Conservation (phyloP, 2,329 filamentous ascomycete species). For the Exophiala lecanii-corni region DNA sequence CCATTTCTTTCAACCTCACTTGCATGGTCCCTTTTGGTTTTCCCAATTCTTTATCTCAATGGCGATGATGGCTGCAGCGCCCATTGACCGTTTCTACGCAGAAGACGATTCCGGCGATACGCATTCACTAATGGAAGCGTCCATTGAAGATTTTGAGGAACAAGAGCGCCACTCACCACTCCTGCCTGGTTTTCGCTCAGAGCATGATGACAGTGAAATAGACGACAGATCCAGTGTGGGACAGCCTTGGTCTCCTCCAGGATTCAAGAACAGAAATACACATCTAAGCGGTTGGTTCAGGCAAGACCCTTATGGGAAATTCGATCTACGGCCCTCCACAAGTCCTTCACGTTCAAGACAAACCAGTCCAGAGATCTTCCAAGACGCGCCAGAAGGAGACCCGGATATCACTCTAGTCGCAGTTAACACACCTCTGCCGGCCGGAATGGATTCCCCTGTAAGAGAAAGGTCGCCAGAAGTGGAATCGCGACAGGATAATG, state of each 20-base stretch:
- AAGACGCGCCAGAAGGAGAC: conserved; percentile 50
- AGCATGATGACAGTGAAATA: conserved; percentile 40
- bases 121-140: conserved; percentile 56
- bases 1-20: conserved; percentile 12
- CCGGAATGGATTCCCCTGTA: conserved; percentile 51
- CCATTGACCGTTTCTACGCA: conserved; percentile 49
- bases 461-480: conserved; percentile 56
- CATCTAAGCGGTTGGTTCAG: conserved; percentile 55
- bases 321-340: conserved; percentile 39
- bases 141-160: conserved; percentile 59
- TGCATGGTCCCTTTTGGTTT: conserved; percentile 11
- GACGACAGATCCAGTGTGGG: conserved; percentile 37
- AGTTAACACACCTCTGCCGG: conserved; percentile 55
- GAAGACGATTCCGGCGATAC: conserved; percentile 32
- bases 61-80: conserved; percentile 36
- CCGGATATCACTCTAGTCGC: conserved; percentile 45
- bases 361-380: conserved; percentile 53
- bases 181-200: conserved; percentile 57
- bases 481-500: conserved; percentile 31
- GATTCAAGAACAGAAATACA: conserved; percentile 43
- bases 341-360: conserved; percentile 53
- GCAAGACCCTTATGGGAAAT: conserved; percentile 45
- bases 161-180: conserved; percentile 50
- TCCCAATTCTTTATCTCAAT: conserved; percentile 20
- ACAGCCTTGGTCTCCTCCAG: conserved; percentile 62